These are phyloP conservation scores for Fraxinus baroniana DNA, from an alignment of 305 asterid genomes.

Conservation along the genomic window DNA sequence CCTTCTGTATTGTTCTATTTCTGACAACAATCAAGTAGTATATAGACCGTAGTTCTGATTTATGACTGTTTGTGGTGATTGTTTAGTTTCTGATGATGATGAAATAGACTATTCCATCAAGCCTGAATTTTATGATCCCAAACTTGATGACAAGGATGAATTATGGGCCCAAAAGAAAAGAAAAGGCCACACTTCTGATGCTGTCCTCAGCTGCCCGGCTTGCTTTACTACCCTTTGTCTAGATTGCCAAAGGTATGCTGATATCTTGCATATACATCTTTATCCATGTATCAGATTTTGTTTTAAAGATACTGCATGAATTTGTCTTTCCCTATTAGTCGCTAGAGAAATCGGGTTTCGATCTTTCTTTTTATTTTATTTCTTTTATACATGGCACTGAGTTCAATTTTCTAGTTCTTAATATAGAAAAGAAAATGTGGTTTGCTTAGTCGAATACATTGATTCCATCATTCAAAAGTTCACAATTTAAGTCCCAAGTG, in stretches of 20 bases:
- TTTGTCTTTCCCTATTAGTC: neutral
- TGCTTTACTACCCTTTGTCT: constrained; percentile 86
- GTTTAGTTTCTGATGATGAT: constrained; percentile 76
- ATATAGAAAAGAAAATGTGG: neutral
- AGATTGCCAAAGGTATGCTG: constrained; percentile 73
- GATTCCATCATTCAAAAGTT: neutral
- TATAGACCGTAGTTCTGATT: neutral
- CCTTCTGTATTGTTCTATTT: neutral
- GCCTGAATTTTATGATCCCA: constrained; percentile 77
- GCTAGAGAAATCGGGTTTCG: neutral
- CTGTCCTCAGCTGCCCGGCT: constrained; percentile 90
- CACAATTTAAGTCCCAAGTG: neutral
- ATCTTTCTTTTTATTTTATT: too few species aligned
- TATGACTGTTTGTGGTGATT: neutral
- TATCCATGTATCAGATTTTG: neutral
- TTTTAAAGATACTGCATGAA: neutral
- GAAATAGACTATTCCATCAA: constrained; percentile 78
- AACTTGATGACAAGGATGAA: constrained; percentile 68
- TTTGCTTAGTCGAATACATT: neutral
- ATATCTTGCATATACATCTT: neutral
- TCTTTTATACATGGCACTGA: neutral
- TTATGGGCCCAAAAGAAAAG: constrained; percentile 69
- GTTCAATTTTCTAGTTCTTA: neutral
- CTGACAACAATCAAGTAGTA: neutral
- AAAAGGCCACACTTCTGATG: constrained; percentile 66